Conservation (phyloP, 192 early-diverging fungal species). For the Coemansia sp. region DNA sequence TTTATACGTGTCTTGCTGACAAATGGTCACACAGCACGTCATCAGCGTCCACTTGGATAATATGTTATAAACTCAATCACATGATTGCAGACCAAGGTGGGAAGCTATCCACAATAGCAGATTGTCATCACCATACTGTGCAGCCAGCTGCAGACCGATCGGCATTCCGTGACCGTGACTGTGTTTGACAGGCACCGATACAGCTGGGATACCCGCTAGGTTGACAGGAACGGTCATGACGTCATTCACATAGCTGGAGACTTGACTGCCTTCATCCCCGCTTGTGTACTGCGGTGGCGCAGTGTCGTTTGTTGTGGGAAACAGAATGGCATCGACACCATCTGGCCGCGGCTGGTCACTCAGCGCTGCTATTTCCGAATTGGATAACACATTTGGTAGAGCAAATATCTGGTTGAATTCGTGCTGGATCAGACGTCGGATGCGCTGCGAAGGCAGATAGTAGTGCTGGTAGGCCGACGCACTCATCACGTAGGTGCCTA, state of each 20-base stretch:
- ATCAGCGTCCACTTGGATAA: not conserved
- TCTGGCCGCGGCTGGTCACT: not conserved
- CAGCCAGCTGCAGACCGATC: slow-evolving; percentile 81
- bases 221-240: slow-evolving; percentile 87
- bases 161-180: slow-evolving; percentile 61
- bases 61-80: not conserved
- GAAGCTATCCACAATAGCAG: slow-evolving; percentile 34
- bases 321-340: slow-evolving; percentile 73
- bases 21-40: not conserved
- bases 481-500: slow-evolving; percentile 85
- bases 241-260: slow-evolving; percentile 77
- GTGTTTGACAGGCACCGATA: slow-evolving; percentile 61
- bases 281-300: slow-evolving; percentile 55
- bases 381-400: slow-evolving; percentile 56
- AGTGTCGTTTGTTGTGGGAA: slow-evolving; percentile 70
- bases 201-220: slow-evolving; percentile 78
- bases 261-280: not conserved
- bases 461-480: slow-evolving; percentile 65
- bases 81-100: slow-evolving; percentile 1
- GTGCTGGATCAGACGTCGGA: slow-evolving; percentile 70
- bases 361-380: slow-evolving; percentile 14
- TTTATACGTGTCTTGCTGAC: not conserved
- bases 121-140: slow-evolving; percentile 81
- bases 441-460: slow-evolving; percentile 79
- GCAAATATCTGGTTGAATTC: slow-evolving; percentile 79